Evolutionary conservation across 129 eudicot species (phyloP).

Genomic region (Arctium minus): DNA sequence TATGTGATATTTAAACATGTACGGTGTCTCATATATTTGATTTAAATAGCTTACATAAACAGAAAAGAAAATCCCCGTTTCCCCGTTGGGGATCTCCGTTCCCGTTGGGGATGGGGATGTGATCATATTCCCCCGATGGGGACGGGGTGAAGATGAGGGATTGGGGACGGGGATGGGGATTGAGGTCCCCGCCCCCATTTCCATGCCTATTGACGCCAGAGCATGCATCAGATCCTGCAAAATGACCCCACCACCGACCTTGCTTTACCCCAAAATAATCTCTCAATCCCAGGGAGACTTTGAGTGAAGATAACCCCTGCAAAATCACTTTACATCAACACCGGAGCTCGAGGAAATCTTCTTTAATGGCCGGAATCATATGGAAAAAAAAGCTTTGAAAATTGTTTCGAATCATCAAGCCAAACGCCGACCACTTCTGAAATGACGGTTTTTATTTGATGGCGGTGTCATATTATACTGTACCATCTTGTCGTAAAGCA

Average conservation of each 20-base stretch:
- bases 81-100: no score
- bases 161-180: no score
- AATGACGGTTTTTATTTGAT: conserved; percentile 4
- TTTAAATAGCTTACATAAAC: no score
- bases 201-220: conserved; percentile 21
- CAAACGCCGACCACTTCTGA: conserved; percentile 28
- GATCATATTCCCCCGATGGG: no score
- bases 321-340: not conserved
- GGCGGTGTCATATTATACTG: not conserved
- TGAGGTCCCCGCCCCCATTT: no score
- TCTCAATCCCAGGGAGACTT: not conserved
- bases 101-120: no score
- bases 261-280: not conserved
- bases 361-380: conserved; percentile 13
- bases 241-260: conserved; percentile 23
- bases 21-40: no score
- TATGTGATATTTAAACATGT: no score
- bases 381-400: not conserved
- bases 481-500: conserved; percentile 28
- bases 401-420: not conserved
- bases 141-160: no score
- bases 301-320: not conserved
- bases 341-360: conserved; percentile 10
- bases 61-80: no score
- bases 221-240: conserved; percentile 21